These are phyloP conservation scores for Sporobolomyces pararoseus DNA, from an alignment of 768 basidiomycete species.

Conservation along the genomic window DNA sequence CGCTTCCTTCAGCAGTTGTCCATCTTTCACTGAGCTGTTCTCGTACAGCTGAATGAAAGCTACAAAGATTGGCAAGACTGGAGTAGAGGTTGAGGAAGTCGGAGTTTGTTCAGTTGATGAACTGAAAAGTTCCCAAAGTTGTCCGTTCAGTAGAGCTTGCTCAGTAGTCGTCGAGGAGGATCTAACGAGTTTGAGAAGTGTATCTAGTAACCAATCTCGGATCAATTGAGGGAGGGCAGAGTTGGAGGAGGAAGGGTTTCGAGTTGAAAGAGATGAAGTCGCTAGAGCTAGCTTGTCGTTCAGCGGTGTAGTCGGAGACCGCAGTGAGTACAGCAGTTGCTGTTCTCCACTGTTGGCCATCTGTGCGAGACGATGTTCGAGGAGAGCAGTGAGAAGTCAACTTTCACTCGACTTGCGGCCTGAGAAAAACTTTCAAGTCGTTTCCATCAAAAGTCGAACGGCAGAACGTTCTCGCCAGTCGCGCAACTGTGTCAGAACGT, in stretches of 20 bases:
- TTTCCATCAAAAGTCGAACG: not conserved
- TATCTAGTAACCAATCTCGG: conserved; percentile 26
- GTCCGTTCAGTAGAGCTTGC: not conserved
- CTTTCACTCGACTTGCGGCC: not conserved
- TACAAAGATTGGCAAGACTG: conserved; percentile 23
- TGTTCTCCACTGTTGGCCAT: conserved; percentile 22
- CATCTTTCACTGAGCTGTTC: not conserved
- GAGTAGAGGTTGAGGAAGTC: not conserved
- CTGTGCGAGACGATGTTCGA: not conserved
- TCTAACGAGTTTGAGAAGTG: not conserved
- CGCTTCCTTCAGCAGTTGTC: not conserved
- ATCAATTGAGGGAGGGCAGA: conserved; percentile 17
- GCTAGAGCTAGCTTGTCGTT: conserved; percentile 13
- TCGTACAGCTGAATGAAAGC: conserved; percentile 14
- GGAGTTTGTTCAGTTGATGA: not conserved
- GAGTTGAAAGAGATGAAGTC: not conserved
- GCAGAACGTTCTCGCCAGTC: not conserved
- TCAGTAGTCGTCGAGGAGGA: not conserved
- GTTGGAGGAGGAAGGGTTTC: not conserved
- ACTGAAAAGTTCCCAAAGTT: conserved; percentile 20
- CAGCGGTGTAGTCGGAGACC: conserved; percentile 31
- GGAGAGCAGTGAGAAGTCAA: not conserved
- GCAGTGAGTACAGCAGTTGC: conserved; percentile 29
- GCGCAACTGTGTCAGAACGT: no score
- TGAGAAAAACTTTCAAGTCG: not conserved